These are phyloP conservation scores for Diplodia mutila DNA, from an alignment of 2,329 filamentous ascomycete species.

Conservation along the genomic window DNA sequence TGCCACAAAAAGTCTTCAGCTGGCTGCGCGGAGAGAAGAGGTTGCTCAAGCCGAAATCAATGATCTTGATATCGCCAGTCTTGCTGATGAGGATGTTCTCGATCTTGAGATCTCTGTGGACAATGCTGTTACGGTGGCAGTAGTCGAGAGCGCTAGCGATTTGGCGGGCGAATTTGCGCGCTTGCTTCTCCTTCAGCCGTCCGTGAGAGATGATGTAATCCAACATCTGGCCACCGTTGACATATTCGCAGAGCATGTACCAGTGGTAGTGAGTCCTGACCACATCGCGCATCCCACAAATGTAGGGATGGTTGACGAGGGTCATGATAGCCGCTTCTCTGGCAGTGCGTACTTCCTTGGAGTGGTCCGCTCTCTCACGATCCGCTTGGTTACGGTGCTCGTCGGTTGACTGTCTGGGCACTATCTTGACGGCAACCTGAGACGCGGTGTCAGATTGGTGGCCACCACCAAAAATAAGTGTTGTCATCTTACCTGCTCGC, in stretches of 20 bases:
- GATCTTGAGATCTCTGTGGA: constrained; percentile 96
- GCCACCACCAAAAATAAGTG: neutral
- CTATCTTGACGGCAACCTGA: constrained; percentile 95
- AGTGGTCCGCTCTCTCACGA: constrained; percentile 89
- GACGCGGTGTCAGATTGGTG: constrained; percentile 26
- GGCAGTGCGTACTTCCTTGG: constrained; percentile 93
- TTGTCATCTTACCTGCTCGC: constrained; percentile 74
- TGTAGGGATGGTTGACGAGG: constrained; percentile 90
- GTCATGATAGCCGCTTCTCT: constrained; percentile 96
- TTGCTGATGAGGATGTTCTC: constrained; percentile 99
- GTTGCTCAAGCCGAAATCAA: constrained; percentile 97
- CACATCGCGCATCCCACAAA: constrained; percentile 93
- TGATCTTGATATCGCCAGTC: constrained; percentile 98
- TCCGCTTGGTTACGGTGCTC: constrained; percentile 74
- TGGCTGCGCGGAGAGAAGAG: constrained; percentile 84
- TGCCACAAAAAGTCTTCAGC: constrained; percentile 96
- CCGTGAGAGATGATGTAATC: constrained; percentile 99
- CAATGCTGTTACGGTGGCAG: constrained; percentile 96
- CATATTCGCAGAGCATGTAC: constrained; percentile 99
- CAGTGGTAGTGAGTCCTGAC: constrained; percentile 96
- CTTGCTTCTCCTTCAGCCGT: constrained; percentile 96
- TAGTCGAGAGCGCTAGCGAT: constrained; percentile 97
- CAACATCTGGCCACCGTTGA: constrained; percentile 98
- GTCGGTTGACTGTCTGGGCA: constrained; percentile 86
- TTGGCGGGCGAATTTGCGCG: constrained; percentile 94